Evolutionary conservation across 352 stramenopile genomes (phyloP), one percentile per base, ranked within the genome.

Genomic region (Pythium scleroteichum): DNA sequence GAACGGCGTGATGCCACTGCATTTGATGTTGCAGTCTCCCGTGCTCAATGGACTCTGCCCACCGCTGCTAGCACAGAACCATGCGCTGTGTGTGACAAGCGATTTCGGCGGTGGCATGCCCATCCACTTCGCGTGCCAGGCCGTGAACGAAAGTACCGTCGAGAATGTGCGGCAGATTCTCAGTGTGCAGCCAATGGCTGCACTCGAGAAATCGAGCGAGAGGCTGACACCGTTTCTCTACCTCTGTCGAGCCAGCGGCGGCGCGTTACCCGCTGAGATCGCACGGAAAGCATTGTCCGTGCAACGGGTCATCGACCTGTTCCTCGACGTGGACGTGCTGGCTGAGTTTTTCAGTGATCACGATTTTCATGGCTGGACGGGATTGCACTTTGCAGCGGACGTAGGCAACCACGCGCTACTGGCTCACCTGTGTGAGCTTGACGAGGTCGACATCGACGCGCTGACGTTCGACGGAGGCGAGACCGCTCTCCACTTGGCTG

Each of bases 101-200:
- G 76, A 90, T 50, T 71, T 87, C 35, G 59, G 63, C 13, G 69
- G 66, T 0, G 76, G 73, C 39, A 76, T 76, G 40, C 74, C 82
- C 4, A 77, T 92, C 55, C 79, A 92, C 40, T 92, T 79, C 56
- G 82, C 75, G 4, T 89, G 75, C n/a, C 71, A 73, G 49, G 68
- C 50, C 33, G 51, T 90, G 22, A 90, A 82, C 50, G 33, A 55
- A 14, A 61, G 57, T 24, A 87, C 78, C 4, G 68, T 80, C 5
- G 66, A 73, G 33, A 79, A 89, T 41, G 74, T 69, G 35, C 62
- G 63, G 19, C 52, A 79, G 9, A 76, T 89, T n/a, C 62, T 92
- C 45, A 29, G 53, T 55, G 49, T 68, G 10, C 60, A 86, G 40
- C 57, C 79, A 5, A 56, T 53, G 23, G 71, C 72, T 50, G 42